Conservation (phyloP, 257 asterid genomes). For the Haberlea rhodopensis region DNA sequence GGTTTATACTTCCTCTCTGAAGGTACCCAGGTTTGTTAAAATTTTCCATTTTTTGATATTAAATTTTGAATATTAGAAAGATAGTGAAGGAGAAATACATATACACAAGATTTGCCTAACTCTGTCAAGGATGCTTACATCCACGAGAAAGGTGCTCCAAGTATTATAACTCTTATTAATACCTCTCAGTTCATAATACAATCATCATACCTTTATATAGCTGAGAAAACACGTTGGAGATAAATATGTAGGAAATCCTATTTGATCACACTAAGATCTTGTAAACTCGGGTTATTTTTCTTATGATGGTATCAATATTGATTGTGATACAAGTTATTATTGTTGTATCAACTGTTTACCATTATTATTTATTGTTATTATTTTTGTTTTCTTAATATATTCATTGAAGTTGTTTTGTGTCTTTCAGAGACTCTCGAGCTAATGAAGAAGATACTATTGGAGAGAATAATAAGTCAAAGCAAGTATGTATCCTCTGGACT, state of each 20-base stretch:
- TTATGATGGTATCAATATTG: not conserved
- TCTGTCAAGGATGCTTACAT: not conserved
- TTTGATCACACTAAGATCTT: not conserved
- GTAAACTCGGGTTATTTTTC: not conserved
- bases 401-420: constrained; percentile 30
- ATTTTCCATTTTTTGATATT: constrained; percentile 33
- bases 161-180: not conserved
- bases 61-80: no score
- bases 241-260: not conserved
- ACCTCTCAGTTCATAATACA: not conserved
- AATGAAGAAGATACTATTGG: constrained; percentile 40
- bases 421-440: constrained; percentile 42
- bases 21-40: constrained; percentile 85
- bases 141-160: not conserved
- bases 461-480: constrained; percentile 50
- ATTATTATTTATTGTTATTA: not conserved
- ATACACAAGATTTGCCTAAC: not conserved
- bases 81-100: not conserved
- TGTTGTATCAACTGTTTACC: not conserved
- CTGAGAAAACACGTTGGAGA: not conserved
- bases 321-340: not conserved
- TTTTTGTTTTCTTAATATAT: not conserved
- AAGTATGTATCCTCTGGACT: constrained; percentile 47
- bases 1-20: constrained; percentile 52
- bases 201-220: not conserved